Conservation (phyloP, 768 basidiomycete genomes). For the Mycena indigotica region DNA sequence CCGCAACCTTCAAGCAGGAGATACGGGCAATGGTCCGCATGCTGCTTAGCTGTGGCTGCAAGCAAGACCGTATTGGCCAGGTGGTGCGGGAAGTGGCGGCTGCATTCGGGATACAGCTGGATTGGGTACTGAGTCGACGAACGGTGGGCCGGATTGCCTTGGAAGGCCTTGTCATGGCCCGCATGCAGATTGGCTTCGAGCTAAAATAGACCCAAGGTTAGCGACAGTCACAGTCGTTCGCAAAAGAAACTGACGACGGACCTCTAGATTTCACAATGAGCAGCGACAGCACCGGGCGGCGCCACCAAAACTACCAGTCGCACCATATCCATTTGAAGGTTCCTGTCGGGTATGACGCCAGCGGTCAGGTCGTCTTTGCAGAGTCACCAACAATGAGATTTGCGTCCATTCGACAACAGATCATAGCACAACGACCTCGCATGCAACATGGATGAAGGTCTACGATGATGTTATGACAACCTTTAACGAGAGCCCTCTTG, state of each 20-base stretch:
- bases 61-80: constrained; percentile 11
- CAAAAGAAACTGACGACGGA: not conserved
- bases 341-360: not conserved
- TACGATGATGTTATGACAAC: not conserved
- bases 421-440: not conserved
- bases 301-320: constrained; percentile 6
- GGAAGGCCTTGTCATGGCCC: constrained; percentile 11
- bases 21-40: constrained; percentile 9
- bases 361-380: not conserved
- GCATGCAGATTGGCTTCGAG: constrained; percentile 7
- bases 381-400: not conserved
- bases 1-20: constrained; percentile 12
- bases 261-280: constrained; percentile 9
- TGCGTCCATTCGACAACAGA: not conserved
- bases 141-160: constrained; percentile 5
- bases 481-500: not conserved
- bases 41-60: constrained; percentile 16
- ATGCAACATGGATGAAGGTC: not conserved
- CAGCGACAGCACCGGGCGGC: constrained; percentile 3
- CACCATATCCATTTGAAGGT: constrained; percentile 1
- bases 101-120: constrained; percentile 9
- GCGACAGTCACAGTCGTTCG: not conserved
- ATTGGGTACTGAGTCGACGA: constrained; percentile 11
- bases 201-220: constrained; percentile 2
- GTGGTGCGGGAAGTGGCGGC: constrained; percentile 9